Evolutionary conservation across 106 monocot species (phyloP).

Genomic region (Agapanthus africanus): DNA sequence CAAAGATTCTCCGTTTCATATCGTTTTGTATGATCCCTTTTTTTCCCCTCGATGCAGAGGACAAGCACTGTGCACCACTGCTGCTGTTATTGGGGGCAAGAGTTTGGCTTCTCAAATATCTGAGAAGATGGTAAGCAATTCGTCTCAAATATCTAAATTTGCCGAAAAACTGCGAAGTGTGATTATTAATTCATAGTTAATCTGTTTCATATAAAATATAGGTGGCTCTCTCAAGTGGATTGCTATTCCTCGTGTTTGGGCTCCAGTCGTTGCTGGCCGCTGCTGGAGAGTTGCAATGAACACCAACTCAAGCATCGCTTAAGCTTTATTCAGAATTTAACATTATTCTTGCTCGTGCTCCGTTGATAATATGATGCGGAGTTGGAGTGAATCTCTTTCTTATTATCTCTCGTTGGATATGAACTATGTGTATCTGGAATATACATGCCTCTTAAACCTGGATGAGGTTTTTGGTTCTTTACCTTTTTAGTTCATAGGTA

Average conservation of each 20-base stretch:
- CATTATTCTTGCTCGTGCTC: too few relatives aligned
- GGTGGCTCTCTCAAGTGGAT: slow-evolving; percentile 79
- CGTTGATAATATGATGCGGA: too few relatives aligned
- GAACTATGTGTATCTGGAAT: too few relatives aligned
- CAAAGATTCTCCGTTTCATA: background rate
- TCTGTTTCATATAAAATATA: background rate
- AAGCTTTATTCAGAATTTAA: too few relatives aligned
- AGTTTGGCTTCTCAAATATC: slow-evolving; percentile 97
- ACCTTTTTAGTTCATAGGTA: too few relatives aligned
- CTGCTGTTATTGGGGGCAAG: slow-evolving; percentile 93
- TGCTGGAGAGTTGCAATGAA: background rate
- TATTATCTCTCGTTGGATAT: too few relatives aligned
- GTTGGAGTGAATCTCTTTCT: too few relatives aligned
- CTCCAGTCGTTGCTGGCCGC: slow-evolving; percentile 58
- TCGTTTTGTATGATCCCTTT: background rate
- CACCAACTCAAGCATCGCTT: too few relatives aligned
- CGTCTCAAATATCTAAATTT: background rate
- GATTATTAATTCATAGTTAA: background rate
- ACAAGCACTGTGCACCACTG: slow-evolving; percentile 85
- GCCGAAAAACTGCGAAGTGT: background rate
- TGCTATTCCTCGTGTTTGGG: slow-evolving; percentile 89
- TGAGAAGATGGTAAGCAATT: slow-evolving; percentile 70
- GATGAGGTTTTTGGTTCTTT: too few relatives aligned
- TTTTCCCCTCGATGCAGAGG: slow-evolving; percentile 46
- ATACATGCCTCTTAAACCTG: too few relatives aligned